These are phyloP conservation scores for Yamadazyma epiphylla DNA, from an alignment of 1,139 yeast genomes.

Conservation along the genomic window DNA sequence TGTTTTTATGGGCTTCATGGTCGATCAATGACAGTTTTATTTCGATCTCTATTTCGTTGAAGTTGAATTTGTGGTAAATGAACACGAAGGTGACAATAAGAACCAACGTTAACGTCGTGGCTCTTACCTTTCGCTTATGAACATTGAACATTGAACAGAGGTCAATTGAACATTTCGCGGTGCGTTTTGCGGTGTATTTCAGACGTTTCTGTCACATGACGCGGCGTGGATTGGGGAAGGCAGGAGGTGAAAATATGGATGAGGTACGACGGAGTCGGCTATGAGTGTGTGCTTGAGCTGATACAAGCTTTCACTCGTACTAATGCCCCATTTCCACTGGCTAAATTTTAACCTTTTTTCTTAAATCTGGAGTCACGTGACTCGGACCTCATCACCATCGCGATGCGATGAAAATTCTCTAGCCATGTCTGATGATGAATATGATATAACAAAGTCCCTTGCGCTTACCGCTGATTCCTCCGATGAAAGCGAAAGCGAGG, in stretches of 20 bases:
- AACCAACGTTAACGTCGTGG: constrained; percentile 3
- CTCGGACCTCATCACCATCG: background rate
- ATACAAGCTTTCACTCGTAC: no score
- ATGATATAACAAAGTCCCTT: constrained; percentile 64
- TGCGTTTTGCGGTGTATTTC: no score
- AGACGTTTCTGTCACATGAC: no score
- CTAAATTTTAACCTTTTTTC: background rate
- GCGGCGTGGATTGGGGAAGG: no score
- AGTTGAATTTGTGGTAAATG: constrained; percentile 1
- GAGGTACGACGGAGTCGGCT: no score
- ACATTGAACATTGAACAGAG: no score
- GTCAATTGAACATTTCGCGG: no score
- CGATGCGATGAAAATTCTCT: constrained; percentile 1
- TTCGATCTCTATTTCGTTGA: constrained; percentile 10
- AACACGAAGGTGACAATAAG: constrained; percentile 1
- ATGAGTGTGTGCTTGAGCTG: no score
- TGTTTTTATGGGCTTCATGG: constrained; percentile 1
- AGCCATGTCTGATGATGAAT: constrained; percentile 54
- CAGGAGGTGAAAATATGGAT: no score
- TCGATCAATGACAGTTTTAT: constrained; percentile 6
- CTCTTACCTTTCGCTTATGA: no score
- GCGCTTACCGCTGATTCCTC: constrained; percentile 42
- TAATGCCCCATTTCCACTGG: no score
- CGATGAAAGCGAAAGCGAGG: constrained; percentile 17
- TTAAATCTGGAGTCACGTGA: no score